Evolutionary conservation across 1,284 basidiomycete genomes (phyloP), one percentile per base, ranked within the genome.

Genomic region (Ceratobasidium sp.): DNA sequence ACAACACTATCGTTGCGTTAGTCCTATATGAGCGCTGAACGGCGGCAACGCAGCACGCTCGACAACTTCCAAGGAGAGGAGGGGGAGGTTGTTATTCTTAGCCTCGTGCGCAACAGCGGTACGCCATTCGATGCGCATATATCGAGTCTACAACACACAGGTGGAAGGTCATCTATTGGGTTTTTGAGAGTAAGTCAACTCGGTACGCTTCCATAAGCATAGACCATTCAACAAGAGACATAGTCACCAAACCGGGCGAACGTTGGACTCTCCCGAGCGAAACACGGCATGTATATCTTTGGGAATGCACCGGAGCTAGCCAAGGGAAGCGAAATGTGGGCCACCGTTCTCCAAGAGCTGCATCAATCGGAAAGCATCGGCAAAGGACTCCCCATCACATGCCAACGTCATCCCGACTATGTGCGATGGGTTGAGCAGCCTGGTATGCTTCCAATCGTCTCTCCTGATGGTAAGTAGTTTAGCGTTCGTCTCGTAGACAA

Each of bases 201-300:
- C 40, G 4, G 26, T 63, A 13, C 42, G 28, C 39, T 28, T 64
- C 26, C 33, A 15, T 61, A 82, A 80, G 42, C 7, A 64, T 3
- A 67, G 69, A 44, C 70, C 44, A 51, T 55, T 20, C 13, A 49
- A 49, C 46, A 49, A 49, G 46, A 7, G 46, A 46, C 39, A 77
- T n/a, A 83, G 83, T 81, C 82, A 5, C 61, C 60, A 28, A 85
- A 85, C 77, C 82, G 85, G 3, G 81, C 80, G 33, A 87, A 89
- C 72, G 93, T 95, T 33, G 93, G 93, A 0, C 82, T 95, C n/a
- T 94, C 93, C 26, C 87, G 93, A 26, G 93, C 93, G 3, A 88
- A 90, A 64, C 89, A 94, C 79, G 93, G 93, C 2, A 85, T 94
- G 15, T 94, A 88, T 81, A 90, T 95, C 49, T 85, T 95, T 2